Evolutionary conservation across 345 rosid species (phyloP).

Genomic region (Bruguiera gymnorhiza): DNA sequence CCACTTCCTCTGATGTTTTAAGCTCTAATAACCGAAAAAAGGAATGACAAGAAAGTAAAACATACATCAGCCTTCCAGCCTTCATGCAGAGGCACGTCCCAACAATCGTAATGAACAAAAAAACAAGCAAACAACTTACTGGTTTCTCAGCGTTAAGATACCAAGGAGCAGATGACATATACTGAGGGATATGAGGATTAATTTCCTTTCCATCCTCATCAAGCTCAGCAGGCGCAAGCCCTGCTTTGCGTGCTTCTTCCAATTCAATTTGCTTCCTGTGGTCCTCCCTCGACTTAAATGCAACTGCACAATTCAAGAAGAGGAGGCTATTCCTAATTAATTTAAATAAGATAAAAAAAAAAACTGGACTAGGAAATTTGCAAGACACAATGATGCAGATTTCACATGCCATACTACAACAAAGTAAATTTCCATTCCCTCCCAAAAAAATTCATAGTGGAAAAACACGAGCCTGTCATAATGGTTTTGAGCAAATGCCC

Average conservation of each 20-base stretch:
- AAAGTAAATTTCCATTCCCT: too few species aligned
- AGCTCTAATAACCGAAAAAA: constrained; percentile 35
- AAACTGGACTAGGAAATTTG: neutral
- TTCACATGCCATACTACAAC: neutral
- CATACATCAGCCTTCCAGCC: neutral
- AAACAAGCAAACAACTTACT: constrained; percentile 31
- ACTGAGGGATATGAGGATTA: constrained; percentile 69
- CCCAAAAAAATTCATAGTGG: too few species aligned
- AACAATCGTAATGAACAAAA: too few species aligned
- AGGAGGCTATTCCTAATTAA: neutral
- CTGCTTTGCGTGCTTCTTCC: constrained; percentile 71
- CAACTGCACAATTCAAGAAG: constrained; percentile 36
- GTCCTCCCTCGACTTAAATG: constrained; percentile 62
- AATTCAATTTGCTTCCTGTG: constrained; percentile 64
- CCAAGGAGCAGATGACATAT: constrained; percentile 61
- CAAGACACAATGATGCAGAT: neutral
- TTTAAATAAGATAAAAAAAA: too few species aligned
- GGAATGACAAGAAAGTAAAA: neutral
- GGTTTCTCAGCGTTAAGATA: constrained; percentile 68
- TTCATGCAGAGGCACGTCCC: too few species aligned
- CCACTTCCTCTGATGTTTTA: constrained; percentile 89
- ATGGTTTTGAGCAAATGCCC: too few species aligned
- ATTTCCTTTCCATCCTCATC: constrained; percentile 67
- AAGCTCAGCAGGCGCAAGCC: constrained; percentile 71
- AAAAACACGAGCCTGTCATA: too few species aligned